These are phyloP conservation scores for Cladosporium sphaerospermum DNA, from an alignment of 2,329 filamentous ascomycete genomes.

Conservation along the genomic window DNA sequence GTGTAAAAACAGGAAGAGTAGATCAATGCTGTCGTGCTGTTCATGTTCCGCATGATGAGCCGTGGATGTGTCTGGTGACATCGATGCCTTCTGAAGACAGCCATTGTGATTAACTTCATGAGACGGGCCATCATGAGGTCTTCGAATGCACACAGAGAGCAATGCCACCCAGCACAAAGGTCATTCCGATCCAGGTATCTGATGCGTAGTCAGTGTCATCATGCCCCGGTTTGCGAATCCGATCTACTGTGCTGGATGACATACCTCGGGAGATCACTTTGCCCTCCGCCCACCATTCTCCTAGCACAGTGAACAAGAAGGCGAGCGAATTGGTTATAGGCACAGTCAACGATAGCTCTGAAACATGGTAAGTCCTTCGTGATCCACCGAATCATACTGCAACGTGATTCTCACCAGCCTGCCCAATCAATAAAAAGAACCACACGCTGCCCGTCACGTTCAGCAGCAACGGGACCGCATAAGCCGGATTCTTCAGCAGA, in stretches of 20 bases:
- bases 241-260: conserved; percentile 22
- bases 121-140: conserved; percentile 18
- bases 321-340: conserved; percentile 92
- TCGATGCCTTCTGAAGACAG: no score
- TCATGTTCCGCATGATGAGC: no score
- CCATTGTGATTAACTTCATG: no score
- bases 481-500: conserved; percentile 71
- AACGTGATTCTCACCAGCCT: conserved; percentile 61
- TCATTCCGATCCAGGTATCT: conserved; percentile 83
- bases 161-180: conserved; percentile 71
- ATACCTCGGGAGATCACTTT: conserved; percentile 80
- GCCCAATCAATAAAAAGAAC: conserved; percentile 92
- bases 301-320: conserved; percentile 91
- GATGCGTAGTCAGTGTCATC: conserved; percentile 11
- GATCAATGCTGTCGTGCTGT: no score
- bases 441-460: conserved; percentile 92
- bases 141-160: conserved; percentile 69
- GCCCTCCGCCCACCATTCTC: conserved; percentile 89
- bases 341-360: conserved; percentile 86
- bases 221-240: background rate
- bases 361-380: conserved; percentile 3
- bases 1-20: no score
- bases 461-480: conserved; percentile 75
- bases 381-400: background rate
- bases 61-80: no score